Evolutionary conservation across 2,329 filamentous ascomycete species (phyloP).

Genomic region (Coccinonectria pachysandricola): DNA sequence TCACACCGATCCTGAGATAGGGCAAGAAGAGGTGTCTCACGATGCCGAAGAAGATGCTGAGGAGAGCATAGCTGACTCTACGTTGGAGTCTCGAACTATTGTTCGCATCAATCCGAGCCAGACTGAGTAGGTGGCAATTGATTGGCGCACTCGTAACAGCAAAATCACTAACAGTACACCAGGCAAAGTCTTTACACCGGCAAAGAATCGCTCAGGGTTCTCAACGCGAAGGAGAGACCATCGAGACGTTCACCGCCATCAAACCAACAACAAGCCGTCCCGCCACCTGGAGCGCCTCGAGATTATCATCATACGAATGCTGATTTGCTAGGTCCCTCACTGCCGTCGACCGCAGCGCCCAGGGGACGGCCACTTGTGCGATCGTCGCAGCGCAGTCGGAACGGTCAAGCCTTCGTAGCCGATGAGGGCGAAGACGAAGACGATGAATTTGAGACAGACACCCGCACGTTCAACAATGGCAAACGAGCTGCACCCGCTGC

Average conservation of each 20-base stretch:
- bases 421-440: conserved; percentile 12
- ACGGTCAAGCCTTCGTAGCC: conserved; percentile 1
- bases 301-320: conserved; percentile 15
- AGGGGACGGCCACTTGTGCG: too few species aligned
- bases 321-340: conserved; percentile 7
- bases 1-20: not conserved
- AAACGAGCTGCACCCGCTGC: conserved; percentile 9
- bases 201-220: too few species aligned
- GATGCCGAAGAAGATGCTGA: conserved; percentile 5
- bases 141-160: too few species aligned
- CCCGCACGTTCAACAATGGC: conserved; percentile 16
- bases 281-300: conserved; percentile 8
- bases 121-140: too few species aligned
- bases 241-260: too few species aligned
- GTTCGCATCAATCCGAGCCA: conserved; percentile 9
- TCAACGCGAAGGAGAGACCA: too few species aligned
- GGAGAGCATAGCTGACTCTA: conserved; percentile 11
- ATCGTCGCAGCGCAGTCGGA: too few species aligned
- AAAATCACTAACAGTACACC: too few species aligned
- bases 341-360: too few species aligned
- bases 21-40: not conserved
- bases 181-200: too few species aligned
- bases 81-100: conserved; percentile 18
- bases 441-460: conserved; percentile 21
- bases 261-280: too few species aligned